Percentiles rank a stretch among this genome's conserved stretches.
Evolutionary conservation across 2,329 filamentous ascomycete species (phyloP).

Genomic region (Remersonia thermophila): DNA sequence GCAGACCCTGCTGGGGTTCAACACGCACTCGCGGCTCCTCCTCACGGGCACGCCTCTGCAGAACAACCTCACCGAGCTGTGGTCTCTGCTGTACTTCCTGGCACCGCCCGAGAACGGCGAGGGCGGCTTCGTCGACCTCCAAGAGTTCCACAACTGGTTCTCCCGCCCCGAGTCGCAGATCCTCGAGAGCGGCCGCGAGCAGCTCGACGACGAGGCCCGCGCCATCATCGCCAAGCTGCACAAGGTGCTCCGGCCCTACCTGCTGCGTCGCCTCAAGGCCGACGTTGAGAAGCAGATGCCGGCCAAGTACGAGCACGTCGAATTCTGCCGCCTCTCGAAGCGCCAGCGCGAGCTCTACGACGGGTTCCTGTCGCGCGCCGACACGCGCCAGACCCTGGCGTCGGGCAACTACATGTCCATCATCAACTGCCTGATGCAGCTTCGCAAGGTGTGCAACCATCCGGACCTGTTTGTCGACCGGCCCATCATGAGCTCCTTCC

Average conservation of each 20-base stretch:
- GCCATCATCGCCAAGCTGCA: conserved; percentile 88
- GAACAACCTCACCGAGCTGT: conserved; percentile 92
- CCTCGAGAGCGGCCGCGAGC: conserved; percentile 81
- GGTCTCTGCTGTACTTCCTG: conserved; percentile 92
- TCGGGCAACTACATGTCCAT: conserved; percentile 96
- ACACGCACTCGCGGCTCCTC: conserved; percentile 74
- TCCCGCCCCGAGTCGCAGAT: conserved; percentile 93
- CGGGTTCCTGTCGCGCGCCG: conserved; percentile 81
- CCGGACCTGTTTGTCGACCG: conserved; percentile 93
- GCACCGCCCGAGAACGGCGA: conserved; percentile 83
- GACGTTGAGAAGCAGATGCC: conserved; percentile 99
- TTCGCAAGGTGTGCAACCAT: conserved; percentile 96
- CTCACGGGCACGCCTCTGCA: conserved; percentile 92
- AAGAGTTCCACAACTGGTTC: conserved; percentile 94
- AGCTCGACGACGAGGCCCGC: conserved; percentile 87
- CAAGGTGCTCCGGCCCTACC: conserved; percentile 82
- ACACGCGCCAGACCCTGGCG: conserved; percentile 77
- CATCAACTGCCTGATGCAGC: conserved; percentile 95
- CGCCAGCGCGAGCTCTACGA: conserved; percentile 93
- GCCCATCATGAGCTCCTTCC: conserved; percentile 92
- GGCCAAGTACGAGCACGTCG: conserved; percentile 92
- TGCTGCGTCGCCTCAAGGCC: conserved; percentile 80
- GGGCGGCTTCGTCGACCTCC: conserved; percentile 85
- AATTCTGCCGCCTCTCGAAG: conserved; percentile 90
- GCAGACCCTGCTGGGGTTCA: conserved; percentile 90